Conservation (phyloP, 2,329 filamentous ascomycete species). For the Neopestalotiopsis rosae region DNA sequence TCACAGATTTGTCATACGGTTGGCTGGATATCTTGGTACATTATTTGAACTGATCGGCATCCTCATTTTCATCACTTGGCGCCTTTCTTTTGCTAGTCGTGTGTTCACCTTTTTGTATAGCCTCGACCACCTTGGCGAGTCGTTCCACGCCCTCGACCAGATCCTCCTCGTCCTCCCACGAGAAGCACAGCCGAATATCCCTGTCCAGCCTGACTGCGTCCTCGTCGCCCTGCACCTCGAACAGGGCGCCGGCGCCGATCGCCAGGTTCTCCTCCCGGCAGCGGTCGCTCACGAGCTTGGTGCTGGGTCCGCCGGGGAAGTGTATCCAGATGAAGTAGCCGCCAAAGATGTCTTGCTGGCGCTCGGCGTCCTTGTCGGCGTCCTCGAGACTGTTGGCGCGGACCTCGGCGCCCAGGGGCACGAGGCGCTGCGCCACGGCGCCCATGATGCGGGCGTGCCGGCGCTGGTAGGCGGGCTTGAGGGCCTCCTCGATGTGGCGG, state of each 20-base stretch:
- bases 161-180: conserved; percentile 71
- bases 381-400: conserved; percentile 1
- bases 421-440: conserved; percentile 64
- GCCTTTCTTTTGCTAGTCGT: neutral
- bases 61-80: neutral
- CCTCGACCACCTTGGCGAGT: conserved; percentile 52
- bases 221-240: conserved; percentile 68
- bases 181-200: conserved; percentile 71
- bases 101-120: conserved; percentile 10
- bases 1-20: neutral
- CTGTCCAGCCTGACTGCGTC: conserved; percentile 59
- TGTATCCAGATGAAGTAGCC: conserved; percentile 88
- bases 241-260: conserved; percentile 72
- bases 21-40: neutral
- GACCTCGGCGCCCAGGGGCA: conserved; percentile 62
- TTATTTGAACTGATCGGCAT: neutral
- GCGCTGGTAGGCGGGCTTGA: conserved; percentile 51
- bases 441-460: conserved; percentile 58
- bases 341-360: conserved; percentile 58
- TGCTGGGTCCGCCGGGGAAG: conserved; percentile 60
- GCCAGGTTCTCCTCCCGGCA: conserved; percentile 69
- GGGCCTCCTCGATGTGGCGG: conserved; percentile 45
- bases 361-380: conserved; percentile 40
- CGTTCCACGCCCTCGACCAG: conserved; percentile 72
- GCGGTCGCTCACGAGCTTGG: conserved; percentile 58